A percentile compares a stretch with the other conserved stretches of the same genome.
These are phyloP conservation scores for Westerdykella aurantiaca DNA, from an alignment of 2,329 filamentous ascomycete species.

Conservation along the genomic window DNA sequence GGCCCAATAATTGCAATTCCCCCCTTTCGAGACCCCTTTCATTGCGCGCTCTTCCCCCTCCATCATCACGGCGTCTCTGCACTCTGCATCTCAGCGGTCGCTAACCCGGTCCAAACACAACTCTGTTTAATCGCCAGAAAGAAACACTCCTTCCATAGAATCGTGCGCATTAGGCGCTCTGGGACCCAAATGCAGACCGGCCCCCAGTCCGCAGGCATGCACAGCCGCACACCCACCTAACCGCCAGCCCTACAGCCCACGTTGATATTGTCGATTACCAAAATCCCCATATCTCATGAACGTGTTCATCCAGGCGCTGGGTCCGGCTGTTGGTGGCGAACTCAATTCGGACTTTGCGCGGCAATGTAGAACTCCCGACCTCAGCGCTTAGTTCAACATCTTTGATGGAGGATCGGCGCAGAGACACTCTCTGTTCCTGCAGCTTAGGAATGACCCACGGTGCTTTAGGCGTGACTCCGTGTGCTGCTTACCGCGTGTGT, in stretches of 20 bases:
- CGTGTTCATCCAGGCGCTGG: neutral
- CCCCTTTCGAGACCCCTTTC: neutral
- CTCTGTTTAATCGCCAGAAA: slow-evolving; percentile 8
- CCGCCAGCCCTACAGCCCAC: neutral
- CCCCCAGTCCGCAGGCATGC: neutral
- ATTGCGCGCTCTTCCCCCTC: neutral
- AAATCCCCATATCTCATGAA: neutral
- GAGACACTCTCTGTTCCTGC: too few relatives aligned
- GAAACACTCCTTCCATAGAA: slow-evolving; percentile 8
- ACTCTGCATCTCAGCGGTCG: slow-evolving; percentile 7
- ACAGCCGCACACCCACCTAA: neutral
- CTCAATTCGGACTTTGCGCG: neutral
- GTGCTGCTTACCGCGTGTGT: too few relatives aligned
- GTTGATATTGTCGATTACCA: neutral
- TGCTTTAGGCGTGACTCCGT: too few relatives aligned
- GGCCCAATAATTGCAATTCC: neutral
- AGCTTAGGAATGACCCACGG: too few relatives aligned
- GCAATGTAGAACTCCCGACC: neutral
- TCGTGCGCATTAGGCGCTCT: slow-evolving; percentile 20
- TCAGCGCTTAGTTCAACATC: too few relatives aligned
- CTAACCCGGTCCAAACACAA: slow-evolving; percentile 5
- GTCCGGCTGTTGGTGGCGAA: neutral
- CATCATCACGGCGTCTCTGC: slow-evolving; percentile 1
- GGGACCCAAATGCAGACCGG: slow-evolving; percentile 2
- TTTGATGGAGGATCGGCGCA: too few relatives aligned